A percentile compares a stretch with the other conserved stretches of the same genome.
These are phyloP conservation scores for Dictyostelium gargantuum DNA, from an alignment of 208 protist genomes.

Conservation along the genomic window DNA sequence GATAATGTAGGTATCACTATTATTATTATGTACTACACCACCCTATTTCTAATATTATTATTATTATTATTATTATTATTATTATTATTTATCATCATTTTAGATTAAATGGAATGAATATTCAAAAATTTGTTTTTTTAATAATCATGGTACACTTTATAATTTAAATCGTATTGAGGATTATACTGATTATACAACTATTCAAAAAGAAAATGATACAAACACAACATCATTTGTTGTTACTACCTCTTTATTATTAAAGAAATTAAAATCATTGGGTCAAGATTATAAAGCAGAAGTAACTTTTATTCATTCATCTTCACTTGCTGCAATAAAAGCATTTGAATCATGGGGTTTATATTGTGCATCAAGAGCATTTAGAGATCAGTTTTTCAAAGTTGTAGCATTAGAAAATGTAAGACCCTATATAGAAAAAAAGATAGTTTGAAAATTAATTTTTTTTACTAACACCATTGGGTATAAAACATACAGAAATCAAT, in stretches of 20 bases:
- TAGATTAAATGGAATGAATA: conserved; percentile 25
- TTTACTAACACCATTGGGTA: too few relatives aligned
- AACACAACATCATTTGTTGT: conserved; percentile 24
- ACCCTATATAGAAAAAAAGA: too few relatives aligned
- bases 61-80: not conserved
- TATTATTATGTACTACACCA: not conserved
- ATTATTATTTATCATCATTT: not conserved
- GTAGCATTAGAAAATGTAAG: conserved; percentile 29
- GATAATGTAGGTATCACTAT: not conserved
- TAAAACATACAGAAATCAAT: not conserved
- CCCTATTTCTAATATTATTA: too few relatives aligned
- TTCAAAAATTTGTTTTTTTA: conserved; percentile 13
- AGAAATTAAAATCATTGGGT: not conserved
- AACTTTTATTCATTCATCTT: not conserved
- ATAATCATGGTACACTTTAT: conserved; percentile 55
- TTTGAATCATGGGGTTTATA: conserved; percentile 6
- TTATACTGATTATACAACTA: not conserved
- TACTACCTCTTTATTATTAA: not conserved
- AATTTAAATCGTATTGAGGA: not conserved
- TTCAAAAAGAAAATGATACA: not conserved
- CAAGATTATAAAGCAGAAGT: not conserved
- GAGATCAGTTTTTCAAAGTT: conserved; percentile 7
- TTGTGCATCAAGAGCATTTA: conserved; percentile 3
- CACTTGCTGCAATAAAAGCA: conserved; percentile 26
- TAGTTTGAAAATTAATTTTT: too few relatives aligned